phyloP scores from a whole-genome alignment of 257 asterid species.

The Datura wrightii region DNA sequence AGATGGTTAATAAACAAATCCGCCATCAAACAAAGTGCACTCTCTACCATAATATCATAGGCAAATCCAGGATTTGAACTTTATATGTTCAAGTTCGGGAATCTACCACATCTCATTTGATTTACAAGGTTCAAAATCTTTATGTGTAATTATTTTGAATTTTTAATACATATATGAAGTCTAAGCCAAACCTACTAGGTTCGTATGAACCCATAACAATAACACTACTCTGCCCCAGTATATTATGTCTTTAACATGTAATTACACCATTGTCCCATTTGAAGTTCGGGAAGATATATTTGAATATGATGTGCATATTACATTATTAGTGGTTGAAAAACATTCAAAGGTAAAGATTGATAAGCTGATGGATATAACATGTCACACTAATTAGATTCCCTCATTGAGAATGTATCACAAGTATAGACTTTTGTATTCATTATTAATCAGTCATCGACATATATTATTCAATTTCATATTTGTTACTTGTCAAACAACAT shows the following conservation, averaged over 20 bases:
- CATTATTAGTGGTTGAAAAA: background rate
- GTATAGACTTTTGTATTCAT: background rate
- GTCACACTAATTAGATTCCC: slow-evolving; percentile 8
- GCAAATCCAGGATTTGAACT: slow-evolving; percentile 13
- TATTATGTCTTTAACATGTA: slow-evolving; percentile 16
- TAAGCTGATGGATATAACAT: background rate
- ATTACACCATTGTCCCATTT: slow-evolving; percentile 19
- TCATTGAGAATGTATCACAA: slow-evolving; percentile 25
- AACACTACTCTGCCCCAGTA: background rate
- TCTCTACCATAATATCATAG: slow-evolving; percentile 8
- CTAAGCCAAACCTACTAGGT: background rate
- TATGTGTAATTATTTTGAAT: background rate
- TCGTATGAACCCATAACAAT: background rate
- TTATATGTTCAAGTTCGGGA: background rate
- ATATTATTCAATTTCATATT: slow-evolving; percentile 7
- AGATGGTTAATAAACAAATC: background rate
- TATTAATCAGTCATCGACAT: background rate
- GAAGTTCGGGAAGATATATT: background rate
- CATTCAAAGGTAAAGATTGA: slow-evolving; percentile 2
- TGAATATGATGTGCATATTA: background rate
- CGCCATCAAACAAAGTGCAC: background rate
- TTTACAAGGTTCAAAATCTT: background rate
- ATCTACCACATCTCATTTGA: background rate
- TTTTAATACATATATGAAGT: background rate
- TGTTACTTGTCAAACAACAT: background rate